Evolutionary conservation across 495 filamentous ascomycete species (phyloP).

Genomic region (Bryoglossum gracile): DNA sequence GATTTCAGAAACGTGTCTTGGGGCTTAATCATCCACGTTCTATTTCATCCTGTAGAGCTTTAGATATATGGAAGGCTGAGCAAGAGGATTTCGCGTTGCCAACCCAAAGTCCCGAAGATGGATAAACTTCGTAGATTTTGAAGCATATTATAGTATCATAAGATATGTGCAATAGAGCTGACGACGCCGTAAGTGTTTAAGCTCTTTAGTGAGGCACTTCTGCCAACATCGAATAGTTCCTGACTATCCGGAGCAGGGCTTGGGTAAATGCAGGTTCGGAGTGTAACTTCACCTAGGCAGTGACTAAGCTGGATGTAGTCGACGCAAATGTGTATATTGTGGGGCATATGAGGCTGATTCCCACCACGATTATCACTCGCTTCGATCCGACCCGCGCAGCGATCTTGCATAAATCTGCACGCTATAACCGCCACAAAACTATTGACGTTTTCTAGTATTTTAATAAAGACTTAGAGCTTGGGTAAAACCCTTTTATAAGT

Average conservation of each 20-base stretch:
- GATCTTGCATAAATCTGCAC: not conserved
- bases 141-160: constrained; percentile 4
- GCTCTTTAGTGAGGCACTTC: constrained; percentile 7
- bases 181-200: constrained; percentile 4
- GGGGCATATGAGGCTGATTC: not conserved
- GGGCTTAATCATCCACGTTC: constrained; percentile 7
- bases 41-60: constrained; percentile 2
- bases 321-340: too few species aligned
- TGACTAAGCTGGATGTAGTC: too few species aligned
- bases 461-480: not conserved
- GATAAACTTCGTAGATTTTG: constrained; percentile 8
- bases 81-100: constrained; percentile 11
- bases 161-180: constrained; percentile 7
- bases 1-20: constrained; percentile 5
- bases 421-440: not conserved
- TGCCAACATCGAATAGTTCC: constrained; percentile 4
- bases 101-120: constrained; percentile 3
- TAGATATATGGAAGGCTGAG: constrained; percentile 15
- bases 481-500: too few species aligned
- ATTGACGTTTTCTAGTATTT: not conserved
- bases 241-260: not conserved
- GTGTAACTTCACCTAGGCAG: too few species aligned
- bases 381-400: not conserved
- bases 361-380: not conserved
- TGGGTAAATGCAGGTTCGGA: too few species aligned